A percentile compares a stretch with the other conserved stretches of the same genome.
phyloP scores from a whole-genome alignment of 305 asterid species.

The Euphrasia arctica region DNA sequence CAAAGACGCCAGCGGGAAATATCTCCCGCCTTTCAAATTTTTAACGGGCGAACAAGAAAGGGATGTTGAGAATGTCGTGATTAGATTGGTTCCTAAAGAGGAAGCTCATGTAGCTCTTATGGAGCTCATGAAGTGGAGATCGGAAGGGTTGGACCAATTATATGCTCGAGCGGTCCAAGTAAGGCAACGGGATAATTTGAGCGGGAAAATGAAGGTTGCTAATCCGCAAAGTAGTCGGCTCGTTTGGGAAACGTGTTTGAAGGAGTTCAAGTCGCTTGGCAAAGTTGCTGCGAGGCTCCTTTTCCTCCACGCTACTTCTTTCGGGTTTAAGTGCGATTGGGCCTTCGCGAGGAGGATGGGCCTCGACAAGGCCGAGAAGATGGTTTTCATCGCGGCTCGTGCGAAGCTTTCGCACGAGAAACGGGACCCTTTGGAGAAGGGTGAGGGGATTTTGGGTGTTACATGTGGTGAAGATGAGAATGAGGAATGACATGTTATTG shows the following conservation, averaged over 20 bases:
- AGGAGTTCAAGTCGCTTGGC: conserved; percentile 66
- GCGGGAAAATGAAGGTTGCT: conserved; percentile 71
- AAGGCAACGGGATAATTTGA: conserved; percentile 57
- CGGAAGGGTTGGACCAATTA: conserved; percentile 79
- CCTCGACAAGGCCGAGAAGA: conserved; percentile 66
- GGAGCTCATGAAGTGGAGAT: conserved; percentile 93
- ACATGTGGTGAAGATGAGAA: conserved; percentile 56
- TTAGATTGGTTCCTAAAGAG: conserved; percentile 65
- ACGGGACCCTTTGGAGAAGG: conserved; percentile 51
- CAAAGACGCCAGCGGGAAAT: conserved; percentile 64
- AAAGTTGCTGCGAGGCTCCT: conserved; percentile 73
- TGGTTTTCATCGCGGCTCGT: conserved; percentile 70
- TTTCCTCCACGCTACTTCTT: conserved; percentile 67
- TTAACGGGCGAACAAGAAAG: conserved; percentile 66
- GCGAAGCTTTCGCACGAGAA: conserved; percentile 42
- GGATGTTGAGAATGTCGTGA: conserved; percentile 70
- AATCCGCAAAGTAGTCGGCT: conserved; percentile 80
- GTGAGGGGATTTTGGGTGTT: conserved; percentile 52
- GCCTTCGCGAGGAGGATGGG: conserved; percentile 52
- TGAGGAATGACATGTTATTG: conserved; percentile 59
- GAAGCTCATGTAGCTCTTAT: conserved; percentile 77
- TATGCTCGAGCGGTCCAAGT: conserved; percentile 84
- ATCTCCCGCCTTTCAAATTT: conserved; percentile 72
- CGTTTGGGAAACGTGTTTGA: conserved; percentile 79
- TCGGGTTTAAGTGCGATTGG: conserved; percentile 60